A percentile compares a stretch with the other conserved stretches of the same genome.
phyloP scores from a whole-genome alignment of 331 rosid species.

The Pyrus hybrid region DNA sequence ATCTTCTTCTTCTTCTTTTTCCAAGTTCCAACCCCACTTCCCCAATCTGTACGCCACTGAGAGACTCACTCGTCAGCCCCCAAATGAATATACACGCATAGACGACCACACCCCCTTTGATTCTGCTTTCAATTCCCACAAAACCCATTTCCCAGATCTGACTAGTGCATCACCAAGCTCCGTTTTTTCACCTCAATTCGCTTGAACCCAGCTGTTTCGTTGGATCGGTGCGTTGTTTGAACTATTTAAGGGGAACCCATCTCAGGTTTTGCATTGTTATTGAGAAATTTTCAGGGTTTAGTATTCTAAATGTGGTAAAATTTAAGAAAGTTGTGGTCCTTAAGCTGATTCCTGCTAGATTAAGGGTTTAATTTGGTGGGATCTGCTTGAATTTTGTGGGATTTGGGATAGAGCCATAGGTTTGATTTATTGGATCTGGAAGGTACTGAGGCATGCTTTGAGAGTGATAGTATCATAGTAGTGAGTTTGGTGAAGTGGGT shows the following conservation, averaged over 20 bases:
- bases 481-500: constrained; percentile 25
- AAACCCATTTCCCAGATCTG: constrained; percentile 42
- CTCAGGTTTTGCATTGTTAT: neutral
- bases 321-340: constrained; percentile 12
- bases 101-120: neutral
- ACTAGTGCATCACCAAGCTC: neutral
- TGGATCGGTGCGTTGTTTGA: constrained; percentile 12
- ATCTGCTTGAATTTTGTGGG: constrained; percentile 25
- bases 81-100: neutral
- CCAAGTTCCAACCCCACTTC: neutral
- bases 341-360: constrained; percentile 6
- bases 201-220: neutral
- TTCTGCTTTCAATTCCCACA: neutral
- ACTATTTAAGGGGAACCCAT: constrained; percentile 10
- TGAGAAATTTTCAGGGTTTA: constrained; percentile 5
- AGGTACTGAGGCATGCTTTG: constrained; percentile 36
- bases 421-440: constrained; percentile 33
- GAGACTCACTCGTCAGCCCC: constrained; percentile 10
- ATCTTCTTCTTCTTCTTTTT: constrained; percentile 37
- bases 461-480: constrained; percentile 23
- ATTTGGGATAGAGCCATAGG: constrained; percentile 3
- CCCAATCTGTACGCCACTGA: constrained; percentile 25
- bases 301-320: constrained; percentile 2
- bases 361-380: constrained; percentile 17
- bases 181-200: neutral